phyloP scores from a whole-genome alignment of 148 eudicot genomes.

The Mesembryanthemum crystallinum region DNA sequence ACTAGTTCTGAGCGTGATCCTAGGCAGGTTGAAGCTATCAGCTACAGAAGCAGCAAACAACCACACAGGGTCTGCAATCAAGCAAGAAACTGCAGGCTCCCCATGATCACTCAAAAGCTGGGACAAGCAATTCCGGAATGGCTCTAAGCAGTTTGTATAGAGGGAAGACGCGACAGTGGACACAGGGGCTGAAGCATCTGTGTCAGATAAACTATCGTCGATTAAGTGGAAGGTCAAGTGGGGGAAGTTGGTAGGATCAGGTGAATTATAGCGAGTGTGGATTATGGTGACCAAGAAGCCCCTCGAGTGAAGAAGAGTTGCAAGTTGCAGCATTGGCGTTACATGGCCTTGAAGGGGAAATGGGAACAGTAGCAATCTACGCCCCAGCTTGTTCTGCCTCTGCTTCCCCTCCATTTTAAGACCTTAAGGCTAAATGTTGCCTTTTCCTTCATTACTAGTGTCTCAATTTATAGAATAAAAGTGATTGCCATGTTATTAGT shows the following conservation, averaged over 20 bases:
- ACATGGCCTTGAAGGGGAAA: constrained; percentile 34
- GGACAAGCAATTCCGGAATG: constrained; percentile 32
- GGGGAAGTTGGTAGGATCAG: constrained; percentile 26
- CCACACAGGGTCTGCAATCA: constrained; percentile 39
- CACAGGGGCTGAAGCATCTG: not conserved
- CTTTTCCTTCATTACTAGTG: too few species aligned
- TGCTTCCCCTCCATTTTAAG: not conserved
- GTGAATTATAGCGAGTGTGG: constrained; percentile 28
- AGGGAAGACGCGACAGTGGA: constrained; percentile 7
- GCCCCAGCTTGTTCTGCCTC: not conserved
- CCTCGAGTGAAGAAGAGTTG: constrained; percentile 26
- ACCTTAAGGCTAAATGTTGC: too few species aligned
- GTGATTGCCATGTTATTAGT: too few species aligned
- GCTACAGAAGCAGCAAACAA: constrained; percentile 24
- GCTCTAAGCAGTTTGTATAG: constrained; percentile 27
- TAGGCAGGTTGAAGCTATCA: constrained; percentile 25
- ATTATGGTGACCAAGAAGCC: constrained; percentile 33
- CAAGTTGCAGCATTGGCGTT: constrained; percentile 38
- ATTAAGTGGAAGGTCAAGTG: constrained; percentile 16
- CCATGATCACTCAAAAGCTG: constrained; percentile 7
- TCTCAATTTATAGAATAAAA: too few species aligned
- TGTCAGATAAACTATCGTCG: constrained; percentile 16
- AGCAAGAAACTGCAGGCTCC: constrained; percentile 20
- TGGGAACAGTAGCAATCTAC: constrained; percentile 27
- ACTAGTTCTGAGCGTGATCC: constrained; percentile 33